A percentile compares a stretch with the other conserved stretches of the same genome.
Conservation (phyloP, 768 basidiomycete genomes). For the Tulasnella sp. region DNA sequence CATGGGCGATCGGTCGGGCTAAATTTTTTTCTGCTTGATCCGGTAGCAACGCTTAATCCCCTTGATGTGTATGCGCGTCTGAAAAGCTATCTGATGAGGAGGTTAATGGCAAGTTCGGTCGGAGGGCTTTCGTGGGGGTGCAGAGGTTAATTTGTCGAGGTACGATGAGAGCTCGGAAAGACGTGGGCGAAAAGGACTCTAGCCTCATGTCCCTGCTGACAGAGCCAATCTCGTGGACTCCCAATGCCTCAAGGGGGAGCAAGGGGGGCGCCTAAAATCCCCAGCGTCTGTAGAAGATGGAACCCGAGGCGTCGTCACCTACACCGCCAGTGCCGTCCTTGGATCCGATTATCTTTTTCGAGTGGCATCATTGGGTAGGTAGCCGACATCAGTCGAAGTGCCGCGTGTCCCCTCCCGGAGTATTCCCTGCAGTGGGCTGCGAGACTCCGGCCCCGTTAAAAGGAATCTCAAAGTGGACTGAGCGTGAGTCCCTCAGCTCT, state of each 20-base stretch:
- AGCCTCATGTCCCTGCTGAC: background rate
- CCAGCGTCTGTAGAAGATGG: background rate
- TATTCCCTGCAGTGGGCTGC: slow-evolving; percentile 12
- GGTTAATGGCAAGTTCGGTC: background rate
- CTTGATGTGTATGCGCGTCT: background rate
- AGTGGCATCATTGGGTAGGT: background rate
- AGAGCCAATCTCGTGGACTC: background rate
- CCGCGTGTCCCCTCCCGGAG: slow-evolving; percentile 9
- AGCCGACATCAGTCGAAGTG: background rate
- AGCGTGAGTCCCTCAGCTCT: slow-evolving; percentile 16
- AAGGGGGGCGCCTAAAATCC: slow-evolving; percentile 5
- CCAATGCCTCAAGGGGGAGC: background rate
- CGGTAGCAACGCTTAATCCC: background rate
- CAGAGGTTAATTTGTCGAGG: slow-evolving; percentile 14
- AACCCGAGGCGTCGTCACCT: slow-evolving; percentile 1
- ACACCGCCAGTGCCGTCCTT: background rate
- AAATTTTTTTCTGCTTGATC: background rate
- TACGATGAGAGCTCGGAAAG: slow-evolving; percentile 8
- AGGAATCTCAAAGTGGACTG: background rate
- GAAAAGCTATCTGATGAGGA: background rate
- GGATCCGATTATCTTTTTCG: background rate
- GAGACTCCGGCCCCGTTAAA: slow-evolving; percentile 9
- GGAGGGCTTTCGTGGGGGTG: background rate
- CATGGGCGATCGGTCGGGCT: background rate
- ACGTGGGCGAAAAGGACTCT: background rate